Base-by-base conservation (phyloP, 2,329 filamentous ascomycete species). In the Hypoxylon sp. region DNA sequence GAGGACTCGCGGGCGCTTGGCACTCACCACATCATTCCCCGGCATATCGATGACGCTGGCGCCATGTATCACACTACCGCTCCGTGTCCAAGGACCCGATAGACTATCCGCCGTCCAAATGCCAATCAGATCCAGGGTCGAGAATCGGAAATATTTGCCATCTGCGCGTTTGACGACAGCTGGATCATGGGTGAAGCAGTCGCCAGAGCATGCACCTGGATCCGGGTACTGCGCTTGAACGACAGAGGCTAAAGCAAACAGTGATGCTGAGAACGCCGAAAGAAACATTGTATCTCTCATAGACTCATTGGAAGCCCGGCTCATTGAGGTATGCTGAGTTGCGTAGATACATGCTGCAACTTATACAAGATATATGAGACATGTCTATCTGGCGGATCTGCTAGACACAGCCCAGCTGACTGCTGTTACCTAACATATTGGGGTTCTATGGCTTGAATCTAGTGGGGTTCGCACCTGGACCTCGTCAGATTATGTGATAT, bases 1-100 rank as follows among this genome's bases (percentile, higher is more conserved):
- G 39, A 17, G 13, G 6, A 44, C 1, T 17, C 17, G 31, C 13
- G 17, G 26, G n/a, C 9, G 31, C 9, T 0, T 14, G 13, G 17
- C 48, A 37, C 66, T 66, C 19, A 69, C 66, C 31, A 62, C 68
- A 9, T 53, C 48, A 26, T 70, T 70, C 1, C 68, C 68, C 2
- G 52, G 26, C 33, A 65, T 39, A 14, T 70, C 79, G 57, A 89
- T 78, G 8, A 86, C 84, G 0, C 81, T 82, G 11, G 79, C 70
- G 39, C 87, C 87, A 3, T 80, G 81, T 65, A 70, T 70, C n/a
- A 70, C 65, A 14, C 68, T 70, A 13, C 89, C 87, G 3, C 82
- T 86, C 85, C 85, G 88, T 8, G 78, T 82, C n/a, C 85, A 81
- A 13, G 80, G 78, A 0, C 81, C 81, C 1, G 76, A 68, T 2